Conservation (phyloP, 768 basidiomycete species). For the Mycena vitilis region DNA sequence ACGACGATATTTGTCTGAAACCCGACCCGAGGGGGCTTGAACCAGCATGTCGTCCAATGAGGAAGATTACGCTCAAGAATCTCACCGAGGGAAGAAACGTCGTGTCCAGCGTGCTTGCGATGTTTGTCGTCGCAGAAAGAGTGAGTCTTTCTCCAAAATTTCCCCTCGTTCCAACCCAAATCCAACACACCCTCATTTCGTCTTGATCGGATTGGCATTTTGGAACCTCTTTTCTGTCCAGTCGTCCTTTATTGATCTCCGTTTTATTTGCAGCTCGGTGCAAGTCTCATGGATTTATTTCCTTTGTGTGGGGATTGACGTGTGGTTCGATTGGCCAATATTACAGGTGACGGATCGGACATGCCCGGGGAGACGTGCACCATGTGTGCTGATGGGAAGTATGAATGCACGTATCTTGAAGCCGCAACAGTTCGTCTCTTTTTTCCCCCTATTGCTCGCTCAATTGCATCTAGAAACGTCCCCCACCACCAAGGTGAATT, state of each 20-base stretch:
- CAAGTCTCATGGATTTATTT: background rate
- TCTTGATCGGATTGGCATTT: too few relatives aligned
- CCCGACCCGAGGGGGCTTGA: too few relatives aligned
- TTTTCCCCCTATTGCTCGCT: background rate
- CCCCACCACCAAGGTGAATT: background rate
- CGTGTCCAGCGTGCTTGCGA: background rate
- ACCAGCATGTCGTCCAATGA: background rate
- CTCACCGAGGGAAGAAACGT: background rate
- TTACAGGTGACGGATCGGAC: background rate
- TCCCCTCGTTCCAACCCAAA: too few relatives aligned
- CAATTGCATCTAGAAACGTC: background rate
- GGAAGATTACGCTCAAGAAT: constrained; percentile 19
- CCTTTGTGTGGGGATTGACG: background rate
- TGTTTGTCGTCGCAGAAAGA: background rate
- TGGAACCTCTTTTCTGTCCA: background rate
- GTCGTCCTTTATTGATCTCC: background rate
- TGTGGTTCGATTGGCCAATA: background rate
- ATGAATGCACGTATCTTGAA: background rate
- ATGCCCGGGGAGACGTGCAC: background rate
- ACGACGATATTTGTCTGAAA: too few relatives aligned
- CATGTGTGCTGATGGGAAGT: background rate
- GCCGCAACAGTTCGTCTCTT: background rate
- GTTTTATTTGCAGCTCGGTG: background rate
- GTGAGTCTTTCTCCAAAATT: background rate
- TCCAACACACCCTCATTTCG: too few relatives aligned